Evolutionary conservation across 2,329 filamentous ascomycete species (phyloP), one percentile per base, ranked within the genome.

Genomic region (Aspergillus tanneri): DNA sequence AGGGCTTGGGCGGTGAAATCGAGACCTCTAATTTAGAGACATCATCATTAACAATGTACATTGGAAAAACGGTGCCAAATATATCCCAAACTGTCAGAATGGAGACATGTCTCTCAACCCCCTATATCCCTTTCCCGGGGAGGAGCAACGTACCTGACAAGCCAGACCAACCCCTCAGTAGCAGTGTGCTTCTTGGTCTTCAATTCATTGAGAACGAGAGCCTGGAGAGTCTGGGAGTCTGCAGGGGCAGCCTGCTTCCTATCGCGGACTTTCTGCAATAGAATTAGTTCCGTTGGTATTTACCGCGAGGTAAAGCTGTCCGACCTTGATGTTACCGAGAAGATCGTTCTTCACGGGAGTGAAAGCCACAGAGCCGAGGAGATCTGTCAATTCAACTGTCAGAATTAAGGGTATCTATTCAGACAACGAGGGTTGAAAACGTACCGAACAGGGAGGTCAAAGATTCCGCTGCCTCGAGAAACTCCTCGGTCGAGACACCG

Each of bases 1-100:
- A 99, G 84, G 51, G 88, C 88, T 70, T 89, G 84, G 66, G 85
- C 84, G 57, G 92, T 97, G 77, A 99, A 99, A 67, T 96, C 90
- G 65, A 97, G 87, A 52, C 87, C 93, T 54, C 91, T 96, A 61
- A 38, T 38, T 41, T 24, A 42, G 49, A 52, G 50, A 49, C 11
- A 24, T 11, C 19, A 14, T 34, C 14, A 32, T 53, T 18, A 53
- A 44, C 36, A 18, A 25, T 23, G 24, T 39, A 21, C 24, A 30
- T 14, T 22, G 12, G 21, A n/a, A 45, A 2, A 22, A n/a, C n/a
- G 36, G 12, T 23, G 25, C 11, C 4, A 5, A 19, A 23, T 45
- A 36, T 22, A 45, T 30, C 36, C 34, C 32, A 38, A 45, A 45
- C 43, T n/a, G 21, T 21, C 10, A 22, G 16, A 38, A 34, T 45